phyloP scores from a whole-genome alignment of 2,329 filamentous ascomycete species.

The Diaporthe citrichinensis region DNA sequence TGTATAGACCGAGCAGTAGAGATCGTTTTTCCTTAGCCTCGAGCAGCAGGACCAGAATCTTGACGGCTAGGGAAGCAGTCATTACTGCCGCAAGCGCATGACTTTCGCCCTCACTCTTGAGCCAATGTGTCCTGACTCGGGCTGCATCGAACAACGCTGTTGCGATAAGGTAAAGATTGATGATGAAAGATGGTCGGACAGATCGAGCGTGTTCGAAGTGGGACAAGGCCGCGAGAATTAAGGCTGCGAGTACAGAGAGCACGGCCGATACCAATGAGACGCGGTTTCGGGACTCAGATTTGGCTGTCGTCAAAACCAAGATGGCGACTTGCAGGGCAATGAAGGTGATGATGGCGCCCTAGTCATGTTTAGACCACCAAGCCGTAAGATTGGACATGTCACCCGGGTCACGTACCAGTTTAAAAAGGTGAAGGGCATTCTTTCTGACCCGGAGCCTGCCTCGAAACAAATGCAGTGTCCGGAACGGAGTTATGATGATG shows the following conservation, averaged over 20 bases:
- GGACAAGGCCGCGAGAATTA: constrained; percentile 55
- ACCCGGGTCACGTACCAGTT: constrained; percentile 19
- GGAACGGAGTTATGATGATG: constrained; percentile 35
- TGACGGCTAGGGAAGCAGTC: constrained; percentile 57
- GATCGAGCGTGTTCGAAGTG: constrained; percentile 62
- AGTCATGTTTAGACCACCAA: neutral
- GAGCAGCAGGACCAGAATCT: constrained; percentile 57
- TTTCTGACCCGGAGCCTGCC: constrained; percentile 25
- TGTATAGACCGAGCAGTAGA: constrained; percentile 55
- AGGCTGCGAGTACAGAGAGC: constrained; percentile 41
- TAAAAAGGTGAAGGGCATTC: constrained; percentile 31
- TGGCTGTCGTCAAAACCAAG: neutral
- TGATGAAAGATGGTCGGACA: constrained; percentile 60
- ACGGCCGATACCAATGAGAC: constrained; percentile 37
- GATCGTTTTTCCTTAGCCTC: constrained; percentile 61
- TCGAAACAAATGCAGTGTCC: constrained; percentile 22
- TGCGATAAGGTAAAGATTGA: constrained; percentile 61
- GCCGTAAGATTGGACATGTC: neutral
- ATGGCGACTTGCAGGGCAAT: constrained; percentile 12
- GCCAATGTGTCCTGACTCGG: constrained; percentile 59
- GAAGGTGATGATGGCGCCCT: constrained; percentile 19
- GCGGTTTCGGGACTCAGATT: constrained; percentile 19
- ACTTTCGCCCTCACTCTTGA: constrained; percentile 48
- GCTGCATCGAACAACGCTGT: constrained; percentile 61
- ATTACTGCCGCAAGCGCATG: constrained; percentile 57